Conservation (phyloP, 108 stramenopile species). For the Seminavis robusta region DNA sequence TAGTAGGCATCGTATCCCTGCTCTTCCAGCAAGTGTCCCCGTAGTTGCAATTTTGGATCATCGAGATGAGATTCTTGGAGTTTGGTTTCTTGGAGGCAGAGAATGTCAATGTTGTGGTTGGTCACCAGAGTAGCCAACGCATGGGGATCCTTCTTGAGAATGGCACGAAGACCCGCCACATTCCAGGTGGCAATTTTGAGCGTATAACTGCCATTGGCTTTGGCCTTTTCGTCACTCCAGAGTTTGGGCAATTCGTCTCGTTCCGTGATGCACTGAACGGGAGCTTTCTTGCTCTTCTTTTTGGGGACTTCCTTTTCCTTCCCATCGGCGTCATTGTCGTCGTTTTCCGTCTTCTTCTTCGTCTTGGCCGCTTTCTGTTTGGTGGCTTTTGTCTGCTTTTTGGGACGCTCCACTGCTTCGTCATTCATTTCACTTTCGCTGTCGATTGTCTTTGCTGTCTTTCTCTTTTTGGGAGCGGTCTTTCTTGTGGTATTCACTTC, state of each 20-base stretch:
- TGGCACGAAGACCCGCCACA: conserved; percentile 85
- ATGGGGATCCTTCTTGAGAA: conserved; percentile 65
- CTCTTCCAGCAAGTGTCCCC: conserved; percentile 54
- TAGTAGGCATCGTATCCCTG: conserved; percentile 85
- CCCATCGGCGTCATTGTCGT: no score
- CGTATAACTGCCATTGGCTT: conserved; percentile 51
- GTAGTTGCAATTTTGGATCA: conserved; percentile 71
- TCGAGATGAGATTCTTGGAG: conserved; percentile 81
- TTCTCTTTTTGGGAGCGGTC: no score
- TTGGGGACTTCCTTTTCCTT: no score
- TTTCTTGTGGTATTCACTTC: no score
- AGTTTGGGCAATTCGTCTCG: conserved; percentile 62
- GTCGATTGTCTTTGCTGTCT: no score
- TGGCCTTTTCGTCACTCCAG: conserved; percentile 36
- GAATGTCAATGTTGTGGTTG: conserved; percentile 68
- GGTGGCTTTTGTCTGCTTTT: no score
- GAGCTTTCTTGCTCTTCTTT: conserved; percentile 38
- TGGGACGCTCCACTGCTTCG: no score
- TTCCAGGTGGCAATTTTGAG: conserved; percentile 91
- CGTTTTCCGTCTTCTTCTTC: no score
- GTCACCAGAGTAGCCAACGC: conserved; percentile 54
- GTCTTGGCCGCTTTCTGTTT: no score
- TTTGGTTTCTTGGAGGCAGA: conserved; percentile 92
- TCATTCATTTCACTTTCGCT: no score
- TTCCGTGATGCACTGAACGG: conserved; percentile 65